Percentiles rank a stretch among this genome's conserved stretches.
These are phyloP conservation scores for Peronosclerospora sorghi DNA, from an alignment of 352 stramenopile genomes.

Conservation along the genomic window DNA sequence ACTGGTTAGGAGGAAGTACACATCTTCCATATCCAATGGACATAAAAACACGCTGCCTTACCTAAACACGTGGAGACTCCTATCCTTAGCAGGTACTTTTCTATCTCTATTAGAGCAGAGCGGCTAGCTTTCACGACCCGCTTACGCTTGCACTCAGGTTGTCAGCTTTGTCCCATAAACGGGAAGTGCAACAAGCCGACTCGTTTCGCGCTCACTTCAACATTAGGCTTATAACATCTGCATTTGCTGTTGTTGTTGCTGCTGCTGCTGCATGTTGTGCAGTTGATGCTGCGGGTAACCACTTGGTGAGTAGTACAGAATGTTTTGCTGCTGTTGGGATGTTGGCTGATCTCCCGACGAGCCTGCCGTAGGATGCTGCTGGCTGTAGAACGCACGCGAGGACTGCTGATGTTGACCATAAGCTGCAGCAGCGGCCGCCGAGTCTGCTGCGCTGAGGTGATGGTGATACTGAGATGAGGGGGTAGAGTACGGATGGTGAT, in stretches of 20 bases:
- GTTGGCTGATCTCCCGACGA: constrained; percentile 16
- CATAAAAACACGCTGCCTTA: no score
- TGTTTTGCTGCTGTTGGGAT: constrained; percentile 30
- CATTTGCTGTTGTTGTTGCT: no score
- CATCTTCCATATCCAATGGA: no score
- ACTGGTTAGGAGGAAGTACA: no score
- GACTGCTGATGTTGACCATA: constrained; percentile 40
- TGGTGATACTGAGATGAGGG: constrained; percentile 59
- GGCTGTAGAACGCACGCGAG: constrained; percentile 38
- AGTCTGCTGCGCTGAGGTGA: constrained; percentile 50
- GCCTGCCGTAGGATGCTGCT: constrained; percentile 19
- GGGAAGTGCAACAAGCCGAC: no score
- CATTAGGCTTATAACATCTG: constrained; percentile 57
- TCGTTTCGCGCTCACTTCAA: no score
- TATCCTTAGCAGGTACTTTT: no score
- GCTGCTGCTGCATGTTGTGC: constrained; percentile 44
- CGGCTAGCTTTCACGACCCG: no score
- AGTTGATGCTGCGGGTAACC: constrained; percentile 55
- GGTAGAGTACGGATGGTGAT: constrained; percentile 39
- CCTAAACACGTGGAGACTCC: no score
- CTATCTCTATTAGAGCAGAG: no score
- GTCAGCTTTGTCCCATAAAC: no score
- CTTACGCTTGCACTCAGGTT: no score
- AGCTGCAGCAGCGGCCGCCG: constrained; percentile 33
- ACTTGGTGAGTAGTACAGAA: constrained; percentile 71